Conservation (phyloP, 345 rosid genomes). For the Raphanus raphanistrum region DNA sequence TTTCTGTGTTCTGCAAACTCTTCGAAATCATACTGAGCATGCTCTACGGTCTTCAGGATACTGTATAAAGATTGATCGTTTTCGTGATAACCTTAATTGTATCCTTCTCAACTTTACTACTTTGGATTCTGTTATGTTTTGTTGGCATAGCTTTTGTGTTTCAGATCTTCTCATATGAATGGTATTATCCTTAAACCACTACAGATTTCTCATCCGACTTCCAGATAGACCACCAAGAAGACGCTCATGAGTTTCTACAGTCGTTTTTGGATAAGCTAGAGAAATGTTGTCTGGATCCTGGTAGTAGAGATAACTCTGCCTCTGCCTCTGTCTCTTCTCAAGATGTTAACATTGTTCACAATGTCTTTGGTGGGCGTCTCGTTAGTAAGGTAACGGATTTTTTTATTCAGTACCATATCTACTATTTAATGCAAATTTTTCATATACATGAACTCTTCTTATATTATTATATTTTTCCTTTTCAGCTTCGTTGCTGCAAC, state of each 20-base stretch:
- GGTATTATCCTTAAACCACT: conserved; percentile 43
- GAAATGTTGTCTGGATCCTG: conserved; percentile 50
- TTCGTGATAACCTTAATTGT: conserved; percentile 65
- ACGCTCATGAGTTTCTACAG: conserved; percentile 85
- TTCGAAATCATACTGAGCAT: conserved; percentile 57
- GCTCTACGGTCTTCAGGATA: conserved; percentile 64
- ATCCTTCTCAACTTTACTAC: conserved; percentile 39
- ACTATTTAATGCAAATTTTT: background rate
- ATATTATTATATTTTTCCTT: background rate
- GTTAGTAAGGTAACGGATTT: conserved; percentile 60
- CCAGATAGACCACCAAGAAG: conserved; percentile 68
- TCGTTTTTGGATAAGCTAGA: conserved; percentile 71
- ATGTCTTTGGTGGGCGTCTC: conserved; percentile 77
- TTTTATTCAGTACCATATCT: background rate
- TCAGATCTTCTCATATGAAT: background rate
- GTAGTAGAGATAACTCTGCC: conserved; percentile 10
- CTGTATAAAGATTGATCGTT: conserved; percentile 42
- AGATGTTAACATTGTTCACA: conserved; percentile 55
- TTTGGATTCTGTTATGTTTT: background rate
- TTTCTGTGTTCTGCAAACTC: conserved; percentile 62
- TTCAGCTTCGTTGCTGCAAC: conserved; percentile 69
- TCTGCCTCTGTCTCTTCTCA: conserved; percentile 19
- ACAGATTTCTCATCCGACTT: conserved; percentile 64
- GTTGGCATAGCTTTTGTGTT: conserved; percentile 3
- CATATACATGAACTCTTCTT: background rate